These are phyloP conservation scores for Setaria italica DNA, from an alignment of 202 grass and related monocot species.

Conservation along the genomic window DNA sequence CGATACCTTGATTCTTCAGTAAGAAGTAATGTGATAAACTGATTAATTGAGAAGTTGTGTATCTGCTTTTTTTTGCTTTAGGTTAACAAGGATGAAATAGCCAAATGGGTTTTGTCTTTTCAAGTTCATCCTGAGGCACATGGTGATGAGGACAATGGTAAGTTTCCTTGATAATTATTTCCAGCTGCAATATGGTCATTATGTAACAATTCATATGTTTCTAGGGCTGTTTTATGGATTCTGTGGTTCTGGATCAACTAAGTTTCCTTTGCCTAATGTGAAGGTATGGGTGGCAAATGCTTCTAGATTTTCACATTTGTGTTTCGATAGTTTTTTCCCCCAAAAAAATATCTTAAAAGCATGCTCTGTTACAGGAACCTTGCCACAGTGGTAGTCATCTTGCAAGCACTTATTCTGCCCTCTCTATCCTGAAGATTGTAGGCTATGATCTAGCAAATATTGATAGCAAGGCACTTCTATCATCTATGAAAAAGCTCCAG, in stretches of 20 bases:
- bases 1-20: not conserved
- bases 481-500: slow-evolving; percentile 84
- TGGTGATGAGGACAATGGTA: slow-evolving; percentile 56
- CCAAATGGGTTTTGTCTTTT: slow-evolving; percentile 85
- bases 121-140: slow-evolving; percentile 62
- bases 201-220: slow-evolving; percentile 25
- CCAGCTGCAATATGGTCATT: not conserved
- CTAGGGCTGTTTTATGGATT: slow-evolving; percentile 88
- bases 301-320: slow-evolving; percentile 23
- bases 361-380: slow-evolving; percentile 54
- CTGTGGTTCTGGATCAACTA: slow-evolving; percentile 82
- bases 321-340: not conserved
- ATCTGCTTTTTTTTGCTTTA: slow-evolving; percentile 35
- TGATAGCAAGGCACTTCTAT: slow-evolving; percentile 61
- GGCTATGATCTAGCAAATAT: slow-evolving; percentile 72
- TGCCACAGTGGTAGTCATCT: slow-evolving; percentile 77
- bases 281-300: slow-evolving; percentile 51
- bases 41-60: slow-evolving; percentile 20
- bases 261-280: slow-evolving; percentile 52
- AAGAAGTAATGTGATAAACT: slow-evolving; percentile 20
- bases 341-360: not conserved
- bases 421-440: slow-evolving; percentile 80
- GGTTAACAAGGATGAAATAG: slow-evolving; percentile 81
- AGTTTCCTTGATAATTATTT: slow-evolving; percentile 27
- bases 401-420: slow-evolving; percentile 89